Base-by-base conservation (phyloP, 352 stramenopile genomes). In the Phytophthora hibernalis region DNA sequence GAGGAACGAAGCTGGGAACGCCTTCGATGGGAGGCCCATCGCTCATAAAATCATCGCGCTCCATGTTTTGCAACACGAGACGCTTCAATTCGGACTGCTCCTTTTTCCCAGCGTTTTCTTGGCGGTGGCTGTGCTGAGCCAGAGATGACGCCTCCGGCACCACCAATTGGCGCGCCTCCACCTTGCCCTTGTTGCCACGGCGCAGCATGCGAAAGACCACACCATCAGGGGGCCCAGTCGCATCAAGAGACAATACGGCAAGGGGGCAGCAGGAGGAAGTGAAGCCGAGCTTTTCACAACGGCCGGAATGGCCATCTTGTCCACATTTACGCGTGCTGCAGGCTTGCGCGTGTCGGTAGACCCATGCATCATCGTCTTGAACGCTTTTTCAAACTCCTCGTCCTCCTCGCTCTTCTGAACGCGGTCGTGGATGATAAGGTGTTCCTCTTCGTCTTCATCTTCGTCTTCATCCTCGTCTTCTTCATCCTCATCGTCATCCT, bases 171-270 rank as follows among this genome's bases (percentile, higher is more conserved):
- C 97, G 96, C 1, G 96, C 93, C 63, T 99, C 97, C 55, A 98
- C 85, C 65, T 98, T 98, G 63, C 97, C 97, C 78, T 98, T 99
- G 78, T 98, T 98, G 18, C 97, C 97, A 48, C 97, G 94, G 61
- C 98, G 98, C 7, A 99, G 71, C 63, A 99, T 89, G 28, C 97
- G 96, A 65, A 99, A 99, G 26, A 92, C 77, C 16, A 97, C 86
- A 8, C 84, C 90, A 40, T 74, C 61, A 15, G 68, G 56, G 12
- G 68, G 65, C 5, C 68, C 79, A 58, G 67, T 74, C 0, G 35
- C 70, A 18, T 65, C 61, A 24, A 78, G 62, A 28, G 74, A 72
- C 18, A 76, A 55, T 0, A 58, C 33, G 1, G 56, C 55, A 38
- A 52, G 47, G 43, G 58, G 49, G 18, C 58, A 20, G 64, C 48